Percentiles rank a stretch among this genome's conserved stretches.
Conservation (phyloP, 2,329 filamentous ascomycete species). For the Fusarium verticillioides region DNA sequence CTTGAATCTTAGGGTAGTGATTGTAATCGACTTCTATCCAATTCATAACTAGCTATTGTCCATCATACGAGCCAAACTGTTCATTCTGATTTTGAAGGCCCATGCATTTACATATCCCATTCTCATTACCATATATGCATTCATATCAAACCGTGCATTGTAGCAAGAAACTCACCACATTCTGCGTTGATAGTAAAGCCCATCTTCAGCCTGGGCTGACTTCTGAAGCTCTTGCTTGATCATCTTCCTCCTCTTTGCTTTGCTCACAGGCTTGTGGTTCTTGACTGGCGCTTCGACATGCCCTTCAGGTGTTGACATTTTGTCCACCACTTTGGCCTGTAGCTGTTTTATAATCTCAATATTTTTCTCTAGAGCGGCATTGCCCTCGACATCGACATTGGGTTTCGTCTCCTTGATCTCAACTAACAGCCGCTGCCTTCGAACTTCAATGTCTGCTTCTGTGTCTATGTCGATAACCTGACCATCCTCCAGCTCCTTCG, state of each 20-base stretch:
- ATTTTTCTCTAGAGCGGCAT: slow-evolving; percentile 40
- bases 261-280: slow-evolving; percentile 60
- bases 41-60: not conserved
- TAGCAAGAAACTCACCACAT: slow-evolving; percentile 55
- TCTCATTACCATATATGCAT: slow-evolving; percentile 25
- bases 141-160: not conserved
- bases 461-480: slow-evolving; percentile 55
- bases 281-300: slow-evolving; percentile 52
- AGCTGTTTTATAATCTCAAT: slow-evolving; percentile 49
- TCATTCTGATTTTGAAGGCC: slow-evolving; percentile 1
- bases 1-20: not conserved
- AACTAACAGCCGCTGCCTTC: slow-evolving; percentile 45
- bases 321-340: slow-evolving; percentile 47
- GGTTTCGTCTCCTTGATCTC: slow-evolving; percentile 51
- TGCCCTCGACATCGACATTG: slow-evolving; percentile 32
- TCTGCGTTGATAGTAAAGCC: slow-evolving; percentile 65
- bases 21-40: not conserved
- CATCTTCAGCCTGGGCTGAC: slow-evolving; percentile 58
- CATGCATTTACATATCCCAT: not conserved
- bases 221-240: slow-evolving; percentile 68
- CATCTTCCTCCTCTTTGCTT: slow-evolving; percentile 64
- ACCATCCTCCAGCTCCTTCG: slow-evolving; percentile 60
- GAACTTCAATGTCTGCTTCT: slow-evolving; percentile 47
- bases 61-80: not conserved
- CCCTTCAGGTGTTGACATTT: slow-evolving; percentile 48